Conservation (phyloP, 2,329 filamentous ascomycete genomes). For the Davidsoniella virescens region DNA sequence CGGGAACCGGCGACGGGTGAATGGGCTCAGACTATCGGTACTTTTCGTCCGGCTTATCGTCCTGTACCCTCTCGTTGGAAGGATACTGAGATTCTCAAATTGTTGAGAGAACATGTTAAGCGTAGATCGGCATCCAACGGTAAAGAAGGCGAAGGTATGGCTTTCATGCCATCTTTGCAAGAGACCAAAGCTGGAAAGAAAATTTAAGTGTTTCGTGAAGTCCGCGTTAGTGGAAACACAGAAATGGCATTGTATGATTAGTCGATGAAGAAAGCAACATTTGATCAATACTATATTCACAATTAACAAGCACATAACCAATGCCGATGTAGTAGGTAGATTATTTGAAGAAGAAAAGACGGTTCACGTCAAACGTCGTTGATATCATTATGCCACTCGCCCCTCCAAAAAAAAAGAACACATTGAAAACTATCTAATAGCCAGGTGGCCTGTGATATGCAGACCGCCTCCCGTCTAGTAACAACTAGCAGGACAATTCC, state of each 20-base stretch:
- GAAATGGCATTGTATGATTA: background rate
- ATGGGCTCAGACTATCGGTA: conserved; percentile 93
- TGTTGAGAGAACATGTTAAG: conserved; percentile 70
- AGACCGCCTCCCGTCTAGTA: background rate
- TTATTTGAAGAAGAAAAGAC: background rate
- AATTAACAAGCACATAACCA: background rate
- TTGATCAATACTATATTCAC: background rate
- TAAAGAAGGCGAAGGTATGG: conserved; percentile 31
- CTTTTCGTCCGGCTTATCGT: conserved; percentile 83
- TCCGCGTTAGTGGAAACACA: background rate
- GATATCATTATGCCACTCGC: background rate
- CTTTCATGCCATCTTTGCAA: conserved; percentile 37
- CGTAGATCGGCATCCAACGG: conserved; percentile 31
- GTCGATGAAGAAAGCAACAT: no score
- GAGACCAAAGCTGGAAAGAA: conserved; percentile 5
- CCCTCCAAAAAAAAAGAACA: background rate
- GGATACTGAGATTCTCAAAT: conserved; percentile 58
- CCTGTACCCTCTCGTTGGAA: conserved; percentile 78
- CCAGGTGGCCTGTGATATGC: background rate
- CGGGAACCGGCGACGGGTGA: conserved; percentile 43
- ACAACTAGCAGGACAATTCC: conserved; percentile 2
- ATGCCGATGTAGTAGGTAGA: background rate
- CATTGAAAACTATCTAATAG: background rate
- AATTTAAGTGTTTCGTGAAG: background rate
- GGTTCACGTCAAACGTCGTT: background rate